Conservation (phyloP, 768 basidiomycete species). For the Agaricus sinodeliciosus region DNA sequence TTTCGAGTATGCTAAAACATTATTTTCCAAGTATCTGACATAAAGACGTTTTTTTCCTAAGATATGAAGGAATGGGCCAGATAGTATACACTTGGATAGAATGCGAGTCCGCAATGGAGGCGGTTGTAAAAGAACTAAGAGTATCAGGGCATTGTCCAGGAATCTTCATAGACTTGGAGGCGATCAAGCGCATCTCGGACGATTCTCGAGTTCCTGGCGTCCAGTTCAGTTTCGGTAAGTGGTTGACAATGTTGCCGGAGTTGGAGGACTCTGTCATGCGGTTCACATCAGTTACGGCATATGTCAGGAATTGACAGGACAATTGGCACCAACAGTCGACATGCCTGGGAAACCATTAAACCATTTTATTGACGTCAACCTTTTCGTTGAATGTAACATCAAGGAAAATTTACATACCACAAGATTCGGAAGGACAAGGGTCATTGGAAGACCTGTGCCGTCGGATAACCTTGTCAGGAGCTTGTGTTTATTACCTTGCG, state of each 20-base stretch:
- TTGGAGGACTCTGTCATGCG: conserved; percentile 27
- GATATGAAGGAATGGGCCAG: too few relatives aligned
- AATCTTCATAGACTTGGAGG: neutral
- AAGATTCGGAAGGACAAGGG: conserved; percentile 29
- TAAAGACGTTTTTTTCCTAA: too few relatives aligned
- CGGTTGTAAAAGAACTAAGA: neutral
- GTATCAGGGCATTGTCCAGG: neutral
- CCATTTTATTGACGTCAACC: too few relatives aligned
- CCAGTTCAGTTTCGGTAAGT: conserved; percentile 3
- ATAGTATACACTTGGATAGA: too few relatives aligned
- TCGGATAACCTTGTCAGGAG: conserved; percentile 21
- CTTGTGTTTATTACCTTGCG: conserved; percentile 14
- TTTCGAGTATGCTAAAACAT: too few relatives aligned
- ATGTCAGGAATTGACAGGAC: neutral
- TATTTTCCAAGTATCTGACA: too few relatives aligned
- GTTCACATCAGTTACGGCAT: neutral
- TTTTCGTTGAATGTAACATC: too few relatives aligned
- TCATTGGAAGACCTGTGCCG: conserved; percentile 30
- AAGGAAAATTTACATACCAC: conserved; percentile 19
- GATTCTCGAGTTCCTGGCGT: conserved; percentile 4
- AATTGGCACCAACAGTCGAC: conserved; percentile 23
- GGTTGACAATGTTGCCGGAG: conserved; percentile 24
- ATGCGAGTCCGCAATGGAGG: too few relatives aligned
- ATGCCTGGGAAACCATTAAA: conserved; percentile 21
- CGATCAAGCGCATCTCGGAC: conserved; percentile 8